These are phyloP conservation scores for Cutaneotrichosporon arboriforme DNA, from an alignment of 1,284 basidiomycete genomes.

Conservation along the genomic window DNA sequence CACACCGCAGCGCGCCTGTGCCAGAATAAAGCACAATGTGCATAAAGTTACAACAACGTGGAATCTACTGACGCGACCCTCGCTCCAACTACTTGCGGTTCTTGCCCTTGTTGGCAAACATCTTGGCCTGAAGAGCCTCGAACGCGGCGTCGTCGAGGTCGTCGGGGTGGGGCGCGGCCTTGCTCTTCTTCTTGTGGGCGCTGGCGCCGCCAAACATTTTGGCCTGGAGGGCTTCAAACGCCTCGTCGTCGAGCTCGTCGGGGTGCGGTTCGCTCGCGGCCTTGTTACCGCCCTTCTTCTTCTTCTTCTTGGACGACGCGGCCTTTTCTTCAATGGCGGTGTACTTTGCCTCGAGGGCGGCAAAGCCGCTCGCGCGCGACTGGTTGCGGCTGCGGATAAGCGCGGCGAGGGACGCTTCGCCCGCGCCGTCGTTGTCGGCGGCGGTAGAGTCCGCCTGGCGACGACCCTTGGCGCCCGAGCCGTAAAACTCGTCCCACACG, in stretches of 20 bases:
- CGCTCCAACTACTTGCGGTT: too few relatives aligned
- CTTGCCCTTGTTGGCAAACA: slow-evolving; percentile 24
- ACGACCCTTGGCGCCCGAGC: slow-evolving; percentile 64
- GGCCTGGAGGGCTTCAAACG: slow-evolving; percentile 42
- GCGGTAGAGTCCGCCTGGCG: slow-evolving; percentile 57
- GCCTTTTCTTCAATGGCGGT: slow-evolving; percentile 31
- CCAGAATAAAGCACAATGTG: too few relatives aligned
- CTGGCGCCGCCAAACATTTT: slow-evolving; percentile 34
- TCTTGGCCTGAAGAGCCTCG: slow-evolving; percentile 41
- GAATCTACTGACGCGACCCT: too few relatives aligned
- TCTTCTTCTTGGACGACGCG: slow-evolving; percentile 26
- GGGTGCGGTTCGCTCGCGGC: slow-evolving; percentile 18
- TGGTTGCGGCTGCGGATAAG: slow-evolving; percentile 71
- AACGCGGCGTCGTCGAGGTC: slow-evolving; percentile 44
- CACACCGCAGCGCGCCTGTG: too few relatives aligned
- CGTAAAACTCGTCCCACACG: slow-evolving; percentile 93
- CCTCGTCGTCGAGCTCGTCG: slow-evolving; percentile 41
- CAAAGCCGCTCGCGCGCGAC: slow-evolving; percentile 65
- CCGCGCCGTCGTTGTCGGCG: slow-evolving; percentile 54
- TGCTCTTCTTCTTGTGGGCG: slow-evolving; percentile 9
- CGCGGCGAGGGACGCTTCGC: slow-evolving; percentile 65
- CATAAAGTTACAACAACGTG: too few relatives aligned
- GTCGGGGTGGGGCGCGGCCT: slow-evolving; percentile 22
- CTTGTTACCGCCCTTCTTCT: slow-evolving; percentile 9
- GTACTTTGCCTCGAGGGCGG: slow-evolving; percentile 77